phyloP scores from a whole-genome alignment of 164 flowering plant genomes.

The Sedum album region DNA sequence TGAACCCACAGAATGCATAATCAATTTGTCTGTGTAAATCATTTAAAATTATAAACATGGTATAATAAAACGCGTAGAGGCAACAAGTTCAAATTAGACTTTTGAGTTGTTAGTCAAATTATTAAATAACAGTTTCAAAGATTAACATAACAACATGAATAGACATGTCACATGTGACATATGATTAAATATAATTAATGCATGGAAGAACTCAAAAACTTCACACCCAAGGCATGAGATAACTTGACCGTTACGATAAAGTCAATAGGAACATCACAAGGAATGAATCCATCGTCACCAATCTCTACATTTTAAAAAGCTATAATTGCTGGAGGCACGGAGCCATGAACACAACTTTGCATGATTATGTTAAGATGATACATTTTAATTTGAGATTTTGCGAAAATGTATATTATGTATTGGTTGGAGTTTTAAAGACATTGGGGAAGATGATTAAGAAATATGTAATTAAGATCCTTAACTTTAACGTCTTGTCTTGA shows the following conservation, averaged over 20 bases:
- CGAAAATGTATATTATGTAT: background rate
- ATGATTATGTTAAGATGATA: too few species aligned
- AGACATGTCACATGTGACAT: background rate
- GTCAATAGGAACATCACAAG: background rate
- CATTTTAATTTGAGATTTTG: background rate
- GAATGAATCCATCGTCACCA: background rate
- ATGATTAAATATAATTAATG: background rate
- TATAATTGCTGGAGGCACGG: too few species aligned
- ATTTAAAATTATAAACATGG: too few species aligned
- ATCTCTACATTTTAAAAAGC: background rate
- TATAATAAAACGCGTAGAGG: too few species aligned
- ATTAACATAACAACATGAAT: too few species aligned
- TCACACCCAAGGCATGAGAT: background rate
- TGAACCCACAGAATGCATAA: too few species aligned
- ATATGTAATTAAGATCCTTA: background rate
- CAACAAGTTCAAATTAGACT: too few species aligned
- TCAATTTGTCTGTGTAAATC: too few species aligned
- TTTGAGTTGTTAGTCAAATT: too few species aligned
- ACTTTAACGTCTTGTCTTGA: background rate
- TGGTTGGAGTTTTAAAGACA: background rate
- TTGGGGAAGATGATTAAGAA: background rate
- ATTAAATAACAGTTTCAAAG: too few species aligned
- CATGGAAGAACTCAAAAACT: background rate
- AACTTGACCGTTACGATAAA: slow-evolving; percentile 1
- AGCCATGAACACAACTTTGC: too few species aligned